Percentiles rank a stretch among this genome's conserved stretches.
Evolutionary conservation across 257 asterid species (phyloP).

Genomic region (Agastache rugosa): DNA sequence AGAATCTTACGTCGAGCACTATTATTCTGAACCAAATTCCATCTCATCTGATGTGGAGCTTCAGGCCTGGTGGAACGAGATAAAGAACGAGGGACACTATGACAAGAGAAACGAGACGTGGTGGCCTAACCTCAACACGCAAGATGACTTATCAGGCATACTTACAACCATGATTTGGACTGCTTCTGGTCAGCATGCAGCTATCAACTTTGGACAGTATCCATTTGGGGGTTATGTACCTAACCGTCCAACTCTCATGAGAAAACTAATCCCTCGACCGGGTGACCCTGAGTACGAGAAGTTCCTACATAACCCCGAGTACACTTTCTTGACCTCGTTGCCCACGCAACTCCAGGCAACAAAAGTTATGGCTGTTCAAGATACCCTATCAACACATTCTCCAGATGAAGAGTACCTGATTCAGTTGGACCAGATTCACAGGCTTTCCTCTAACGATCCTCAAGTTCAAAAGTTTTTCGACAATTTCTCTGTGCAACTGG

Average conservation of each 20-base stretch:
- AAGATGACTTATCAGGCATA: conserved; percentile 68
- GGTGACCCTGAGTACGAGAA: conserved; percentile 62
- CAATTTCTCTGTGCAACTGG: conserved; percentile 57
- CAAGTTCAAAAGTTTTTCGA: conserved; percentile 64
- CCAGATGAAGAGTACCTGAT: conserved; percentile 80
- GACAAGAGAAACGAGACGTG: conserved; percentile 78
- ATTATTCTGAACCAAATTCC: conserved; percentile 64
- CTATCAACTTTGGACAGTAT: conserved; percentile 92
- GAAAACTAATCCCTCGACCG: conserved; percentile 64
- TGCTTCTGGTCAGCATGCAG: conserved; percentile 97
- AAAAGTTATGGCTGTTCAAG: conserved; percentile 95
- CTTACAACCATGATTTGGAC: conserved; percentile 81
- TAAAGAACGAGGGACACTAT: conserved; percentile 72
- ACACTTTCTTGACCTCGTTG: conserved; percentile 77
- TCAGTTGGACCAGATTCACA: conserved; percentile 73
- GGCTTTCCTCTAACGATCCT: conserved; percentile 59
- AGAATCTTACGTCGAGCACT: conserved; percentile 75
- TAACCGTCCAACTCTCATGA: conserved; percentile 86
- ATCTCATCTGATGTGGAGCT: conserved; percentile 74
- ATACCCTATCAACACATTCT: conserved; percentile 85
- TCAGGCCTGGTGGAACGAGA: conserved; percentile 94
- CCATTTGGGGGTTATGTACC: conserved; percentile 94
- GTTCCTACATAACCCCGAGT: conserved; percentile 69
- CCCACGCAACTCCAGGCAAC: conserved; percentile 95
- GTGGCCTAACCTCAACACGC: conserved; percentile 85